A percentile compares a stretch with the other conserved stretches of the same genome.
phyloP scores from a whole-genome alignment of 2,329 filamentous ascomycete genomes.

The Botryosphaeria dothidea region DNA sequence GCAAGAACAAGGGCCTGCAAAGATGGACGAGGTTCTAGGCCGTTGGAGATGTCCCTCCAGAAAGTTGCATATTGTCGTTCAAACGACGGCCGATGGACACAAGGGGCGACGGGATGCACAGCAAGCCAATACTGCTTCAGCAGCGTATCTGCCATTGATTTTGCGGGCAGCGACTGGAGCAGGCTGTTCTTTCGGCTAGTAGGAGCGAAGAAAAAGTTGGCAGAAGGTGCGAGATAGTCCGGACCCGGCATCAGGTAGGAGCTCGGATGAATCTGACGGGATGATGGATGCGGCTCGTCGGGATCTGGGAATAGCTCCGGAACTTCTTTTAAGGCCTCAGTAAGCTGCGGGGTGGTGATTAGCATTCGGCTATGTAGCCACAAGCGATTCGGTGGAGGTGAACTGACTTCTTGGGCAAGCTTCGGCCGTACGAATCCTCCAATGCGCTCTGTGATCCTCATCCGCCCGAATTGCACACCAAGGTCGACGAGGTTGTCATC shows the following conservation, averaged over 20 bases:
- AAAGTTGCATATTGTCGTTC: constrained; percentile 65
- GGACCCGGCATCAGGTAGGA: constrained; percentile 64
- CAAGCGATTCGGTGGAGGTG: neutral
- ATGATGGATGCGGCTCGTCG: constrained; percentile 21
- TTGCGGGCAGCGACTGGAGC: constrained; percentile 62
- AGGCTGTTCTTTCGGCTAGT: constrained; percentile 46
- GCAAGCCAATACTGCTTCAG: constrained; percentile 67
- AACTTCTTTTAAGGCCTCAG: constrained; percentile 32
- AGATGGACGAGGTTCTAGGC: constrained; percentile 63
- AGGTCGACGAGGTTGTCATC: constrained; percentile 73
- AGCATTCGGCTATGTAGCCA: constrained; percentile 16
- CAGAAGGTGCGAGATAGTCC: constrained; percentile 68
- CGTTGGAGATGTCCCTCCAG: constrained; percentile 62
- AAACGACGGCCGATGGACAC: constrained; percentile 68
- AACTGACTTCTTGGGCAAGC: constrained; percentile 67
- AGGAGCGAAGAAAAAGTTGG: constrained; percentile 65
- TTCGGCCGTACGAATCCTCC: constrained; percentile 72
- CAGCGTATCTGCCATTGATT: constrained; percentile 60
- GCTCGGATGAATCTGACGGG: constrained; percentile 21
- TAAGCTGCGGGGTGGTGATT: constrained; percentile 27
- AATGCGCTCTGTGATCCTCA: constrained; percentile 72
- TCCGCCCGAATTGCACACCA: constrained; percentile 69
- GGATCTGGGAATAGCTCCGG: constrained; percentile 22
- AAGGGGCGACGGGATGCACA: constrained; percentile 69
- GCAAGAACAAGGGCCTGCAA: constrained; percentile 70